These are phyloP conservation scores for Vitis hybrid DNA, from an alignment of 177 flowering plant species.

Conservation along the genomic window DNA sequence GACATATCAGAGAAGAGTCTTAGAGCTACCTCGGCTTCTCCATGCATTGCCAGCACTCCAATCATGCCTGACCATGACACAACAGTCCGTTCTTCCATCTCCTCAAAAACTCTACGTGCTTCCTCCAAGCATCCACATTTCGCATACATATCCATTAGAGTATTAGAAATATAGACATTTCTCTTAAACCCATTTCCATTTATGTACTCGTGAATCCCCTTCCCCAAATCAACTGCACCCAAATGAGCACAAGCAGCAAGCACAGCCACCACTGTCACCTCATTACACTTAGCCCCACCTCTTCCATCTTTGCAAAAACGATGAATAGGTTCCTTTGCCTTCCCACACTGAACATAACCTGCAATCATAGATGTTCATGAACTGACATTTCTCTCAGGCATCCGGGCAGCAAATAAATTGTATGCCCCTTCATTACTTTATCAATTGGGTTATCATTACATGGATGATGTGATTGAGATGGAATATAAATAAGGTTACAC, in stretches of 20 bases:
- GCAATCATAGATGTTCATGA: conserved; percentile 71
- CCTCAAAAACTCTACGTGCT: conserved; percentile 47
- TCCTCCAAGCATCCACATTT: conserved; percentile 64
- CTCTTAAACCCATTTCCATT: conserved; percentile 14
- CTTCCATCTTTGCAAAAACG: conserved; percentile 52
- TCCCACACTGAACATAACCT: conserved; percentile 60
- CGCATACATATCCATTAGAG: conserved; percentile 74
- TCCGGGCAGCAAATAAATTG: conserved; percentile 37
- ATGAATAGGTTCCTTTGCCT: conserved; percentile 49
- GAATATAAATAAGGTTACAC: too few relatives aligned
- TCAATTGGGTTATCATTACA: conserved; percentile 47
- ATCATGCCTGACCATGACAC: conserved; percentile 81
- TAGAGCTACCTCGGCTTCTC: conserved; percentile 51
- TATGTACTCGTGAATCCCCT: too few relatives aligned
- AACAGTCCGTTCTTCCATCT: conserved; percentile 51
- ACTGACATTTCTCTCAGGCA: conserved; percentile 59
- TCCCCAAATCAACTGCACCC: conserved; percentile 62
- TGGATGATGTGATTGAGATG: background rate
- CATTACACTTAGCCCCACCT: conserved; percentile 47
- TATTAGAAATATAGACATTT: conserved; percentile 47
- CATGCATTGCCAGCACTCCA: conserved; percentile 65
- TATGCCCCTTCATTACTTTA: conserved; percentile 41
- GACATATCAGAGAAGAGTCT: conserved; percentile 48
- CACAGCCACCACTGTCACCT: conserved; percentile 65
- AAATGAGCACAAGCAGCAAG: conserved; percentile 77